These are phyloP conservation scores for Aristolochia contorta DNA, from an alignment of 164 flowering plant genomes.

Conservation along the genomic window DNA sequence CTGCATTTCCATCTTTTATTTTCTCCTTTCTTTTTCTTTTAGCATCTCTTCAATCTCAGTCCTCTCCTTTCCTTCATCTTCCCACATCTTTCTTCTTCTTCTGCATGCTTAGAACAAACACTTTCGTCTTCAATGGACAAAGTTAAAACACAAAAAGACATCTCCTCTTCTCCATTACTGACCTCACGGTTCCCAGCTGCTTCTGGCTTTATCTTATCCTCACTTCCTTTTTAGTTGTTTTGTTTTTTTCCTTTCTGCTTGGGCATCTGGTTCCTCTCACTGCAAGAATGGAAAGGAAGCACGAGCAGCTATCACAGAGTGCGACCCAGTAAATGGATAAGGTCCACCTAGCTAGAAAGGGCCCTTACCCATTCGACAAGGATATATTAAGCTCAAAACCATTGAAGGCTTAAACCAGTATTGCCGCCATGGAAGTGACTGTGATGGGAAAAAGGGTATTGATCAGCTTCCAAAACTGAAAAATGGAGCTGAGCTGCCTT, in stretches of 20 bases:
- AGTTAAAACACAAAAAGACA: too few relatives aligned
- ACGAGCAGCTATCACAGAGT: neutral
- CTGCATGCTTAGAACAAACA: too few relatives aligned
- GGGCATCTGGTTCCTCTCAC: neutral
- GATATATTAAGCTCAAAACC: neutral
- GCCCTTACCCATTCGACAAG: neutral
- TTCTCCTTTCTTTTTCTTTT: neutral
- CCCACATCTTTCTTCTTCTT: too few relatives aligned
- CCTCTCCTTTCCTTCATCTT: neutral
- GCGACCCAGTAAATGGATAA: conserved; percentile 16
- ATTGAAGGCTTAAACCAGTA: too few relatives aligned
- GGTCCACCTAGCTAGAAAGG: conserved; percentile 3
- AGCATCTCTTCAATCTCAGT: neutral
- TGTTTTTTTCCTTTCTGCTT: too few relatives aligned
- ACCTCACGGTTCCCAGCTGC: neutral
- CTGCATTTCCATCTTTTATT: too few relatives aligned
- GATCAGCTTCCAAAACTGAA: neutral
- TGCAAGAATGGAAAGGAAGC: neutral
- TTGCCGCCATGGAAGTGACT: conserved; percentile 1
- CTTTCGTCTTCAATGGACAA: too few relatives aligned
- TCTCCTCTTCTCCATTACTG: neutral
- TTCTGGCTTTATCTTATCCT: neutral
- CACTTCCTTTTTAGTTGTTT: neutral
- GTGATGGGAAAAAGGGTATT: neutral
- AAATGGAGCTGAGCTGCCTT: neutral